phyloP scores from a whole-genome alignment of 2,329 filamentous ascomycete genomes.

The Fusarium secorum region DNA sequence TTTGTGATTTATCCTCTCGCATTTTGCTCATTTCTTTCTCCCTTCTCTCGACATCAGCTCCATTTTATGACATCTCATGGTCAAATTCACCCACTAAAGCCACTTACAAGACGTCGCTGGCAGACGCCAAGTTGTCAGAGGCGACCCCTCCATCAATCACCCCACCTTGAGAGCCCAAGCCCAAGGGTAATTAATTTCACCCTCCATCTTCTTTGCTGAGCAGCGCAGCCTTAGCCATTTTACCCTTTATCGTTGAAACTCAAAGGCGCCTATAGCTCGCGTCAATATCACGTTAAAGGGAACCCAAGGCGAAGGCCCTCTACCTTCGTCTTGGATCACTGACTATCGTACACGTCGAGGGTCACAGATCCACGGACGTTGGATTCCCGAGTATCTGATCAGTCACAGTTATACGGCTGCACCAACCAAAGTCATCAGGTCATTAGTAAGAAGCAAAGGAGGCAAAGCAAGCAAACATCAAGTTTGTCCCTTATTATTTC shows the following conservation, averaged over 20 bases:
- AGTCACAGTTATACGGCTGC: slow-evolving; percentile 10
- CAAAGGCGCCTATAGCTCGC: neutral
- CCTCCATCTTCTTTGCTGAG: neutral
- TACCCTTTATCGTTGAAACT: neutral
- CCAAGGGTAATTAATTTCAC: neutral
- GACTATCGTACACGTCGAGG: neutral
- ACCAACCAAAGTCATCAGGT: slow-evolving; percentile 12
- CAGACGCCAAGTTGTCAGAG: slow-evolving; percentile 22
- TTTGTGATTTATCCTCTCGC: neutral
- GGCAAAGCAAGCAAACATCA: neutral
- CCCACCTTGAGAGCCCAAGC: slow-evolving; percentile 13
- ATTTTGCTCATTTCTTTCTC: neutral
- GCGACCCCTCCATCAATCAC: slow-evolving; percentile 36
- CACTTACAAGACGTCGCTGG: slow-evolving; percentile 24
- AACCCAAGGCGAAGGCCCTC: neutral
- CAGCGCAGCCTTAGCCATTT: neutral
- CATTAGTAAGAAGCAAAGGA: slow-evolving; percentile 19
- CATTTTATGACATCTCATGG: neutral
- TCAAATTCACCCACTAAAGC: neutral
- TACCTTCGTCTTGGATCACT: neutral
- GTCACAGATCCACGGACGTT: slow-evolving; percentile 2
- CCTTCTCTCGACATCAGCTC: neutral
- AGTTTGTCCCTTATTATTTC: neutral
- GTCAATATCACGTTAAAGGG: neutral
- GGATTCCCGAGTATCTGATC: slow-evolving; percentile 6